Evolutionary conservation across 768 basidiomycete species (phyloP).

Genomic region (Kwoniella sp.): DNA sequence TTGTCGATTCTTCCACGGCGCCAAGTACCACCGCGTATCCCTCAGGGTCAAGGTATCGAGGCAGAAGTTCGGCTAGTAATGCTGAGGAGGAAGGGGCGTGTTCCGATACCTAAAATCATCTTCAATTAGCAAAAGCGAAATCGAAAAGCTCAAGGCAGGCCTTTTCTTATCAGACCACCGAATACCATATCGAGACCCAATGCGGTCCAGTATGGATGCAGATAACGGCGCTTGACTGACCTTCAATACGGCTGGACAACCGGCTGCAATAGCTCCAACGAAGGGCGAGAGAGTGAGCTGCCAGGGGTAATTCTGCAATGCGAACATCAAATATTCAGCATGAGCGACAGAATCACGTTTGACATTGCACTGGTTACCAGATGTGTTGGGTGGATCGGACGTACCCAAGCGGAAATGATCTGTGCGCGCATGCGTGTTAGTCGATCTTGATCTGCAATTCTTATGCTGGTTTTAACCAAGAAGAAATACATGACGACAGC

Average conservation of each 20-base stretch:
- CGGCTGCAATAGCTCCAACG: slow-evolving; percentile 54
- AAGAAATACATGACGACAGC: too few species aligned
- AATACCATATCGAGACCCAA: too few species aligned
- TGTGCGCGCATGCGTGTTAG: slow-evolving; percentile 12
- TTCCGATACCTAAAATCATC: slow-evolving; percentile 46
- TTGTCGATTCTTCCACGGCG: slow-evolving; percentile 44
- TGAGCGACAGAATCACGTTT: neutral
- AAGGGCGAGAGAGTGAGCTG: slow-evolving; percentile 49
- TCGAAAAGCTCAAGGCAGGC: too few species aligned
- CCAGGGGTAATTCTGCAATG: slow-evolving; percentile 50
- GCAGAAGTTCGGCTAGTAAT: slow-evolving; percentile 44
- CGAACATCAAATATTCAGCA: neutral
- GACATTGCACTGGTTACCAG: too few species aligned
- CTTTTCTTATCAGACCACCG: too few species aligned
- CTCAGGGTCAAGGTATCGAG: slow-evolving; percentile 49
- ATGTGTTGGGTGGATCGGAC: neutral
- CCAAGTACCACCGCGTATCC: slow-evolving; percentile 52
- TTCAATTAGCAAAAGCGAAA: too few species aligned
- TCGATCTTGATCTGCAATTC: neutral
- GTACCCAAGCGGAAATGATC: slow-evolving; percentile 53
- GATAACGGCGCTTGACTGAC: slow-evolving; percentile 21
- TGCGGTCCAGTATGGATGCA: neutral
- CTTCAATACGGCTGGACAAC: slow-evolving; percentile 55
- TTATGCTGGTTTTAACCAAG: too few species aligned
- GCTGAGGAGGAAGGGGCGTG: slow-evolving; percentile 45